These are phyloP conservation scores for Epichloe hybrida DNA, from an alignment of 2,329 filamentous ascomycete species.

Conservation along the genomic window DNA sequence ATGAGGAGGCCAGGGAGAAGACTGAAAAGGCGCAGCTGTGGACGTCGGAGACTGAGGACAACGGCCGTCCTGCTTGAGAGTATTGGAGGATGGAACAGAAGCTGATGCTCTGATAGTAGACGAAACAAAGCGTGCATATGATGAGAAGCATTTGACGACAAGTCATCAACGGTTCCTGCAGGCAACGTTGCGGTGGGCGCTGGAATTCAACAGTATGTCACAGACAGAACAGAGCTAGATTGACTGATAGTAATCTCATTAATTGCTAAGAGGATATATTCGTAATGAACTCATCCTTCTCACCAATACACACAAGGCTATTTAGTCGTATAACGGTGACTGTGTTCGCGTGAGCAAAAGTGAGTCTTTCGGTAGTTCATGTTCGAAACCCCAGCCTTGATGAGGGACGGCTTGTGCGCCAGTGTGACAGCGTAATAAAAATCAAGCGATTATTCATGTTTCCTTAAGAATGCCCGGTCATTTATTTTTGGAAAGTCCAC, in stretches of 20 bases:
- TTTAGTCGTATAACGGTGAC: neutral
- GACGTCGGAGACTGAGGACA: neutral
- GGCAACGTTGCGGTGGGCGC: neutral
- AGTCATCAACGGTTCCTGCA: neutral
- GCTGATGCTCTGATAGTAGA: neutral
- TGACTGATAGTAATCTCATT: neutral
- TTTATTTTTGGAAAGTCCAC: neutral
- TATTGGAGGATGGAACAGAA: neutral
- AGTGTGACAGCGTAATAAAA: neutral
- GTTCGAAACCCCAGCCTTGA: neutral
- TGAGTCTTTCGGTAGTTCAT: neutral
- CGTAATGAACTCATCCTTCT: neutral
- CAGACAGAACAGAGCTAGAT: neutral
- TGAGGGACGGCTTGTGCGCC: neutral
- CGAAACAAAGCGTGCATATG: neutral
- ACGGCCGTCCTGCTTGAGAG: neutral
- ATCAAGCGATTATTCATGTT: neutral
- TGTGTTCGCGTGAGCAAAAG: neutral
- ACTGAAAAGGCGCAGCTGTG: slow-evolving; percentile 6
- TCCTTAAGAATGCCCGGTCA: neutral
- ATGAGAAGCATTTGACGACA: neutral
- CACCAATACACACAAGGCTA: neutral
- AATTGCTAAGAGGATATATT: neutral
- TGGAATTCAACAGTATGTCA: neutral
- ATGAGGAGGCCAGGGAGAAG: slow-evolving; percentile 29